Evolutionary conservation across 345 rosid genomes (phyloP).

Genomic region (Eucalyptus caleyi): DNA sequence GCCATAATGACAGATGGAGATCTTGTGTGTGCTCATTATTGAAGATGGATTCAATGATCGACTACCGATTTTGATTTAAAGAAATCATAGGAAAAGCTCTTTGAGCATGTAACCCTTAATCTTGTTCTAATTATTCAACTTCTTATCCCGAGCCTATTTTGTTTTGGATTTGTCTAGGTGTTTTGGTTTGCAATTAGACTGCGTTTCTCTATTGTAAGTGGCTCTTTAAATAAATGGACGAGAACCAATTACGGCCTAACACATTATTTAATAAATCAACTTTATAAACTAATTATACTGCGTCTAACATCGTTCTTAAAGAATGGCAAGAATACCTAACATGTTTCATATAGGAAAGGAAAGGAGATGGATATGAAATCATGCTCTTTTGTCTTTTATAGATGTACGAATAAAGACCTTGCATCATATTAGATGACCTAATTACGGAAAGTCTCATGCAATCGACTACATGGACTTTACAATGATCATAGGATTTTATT

Average conservation of each 20-base stretch:
- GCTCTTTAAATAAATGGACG: background rate
- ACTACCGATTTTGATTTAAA: too few species aligned
- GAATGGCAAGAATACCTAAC: background rate
- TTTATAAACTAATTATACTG: background rate
- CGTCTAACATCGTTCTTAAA: background rate
- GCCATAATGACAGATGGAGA: background rate
- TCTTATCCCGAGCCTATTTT: background rate
- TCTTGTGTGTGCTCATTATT: too few species aligned
- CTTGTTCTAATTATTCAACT: background rate
- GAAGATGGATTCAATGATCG: background rate
- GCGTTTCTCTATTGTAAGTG: background rate
- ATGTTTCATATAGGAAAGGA: background rate
- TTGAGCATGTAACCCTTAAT: background rate
- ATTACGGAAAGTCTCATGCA: background rate
- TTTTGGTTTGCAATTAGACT: background rate
- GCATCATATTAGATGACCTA: background rate
- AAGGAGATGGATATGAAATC: background rate
- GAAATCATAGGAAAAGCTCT: background rate
- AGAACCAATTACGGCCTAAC: background rate
- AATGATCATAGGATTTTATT: background rate
- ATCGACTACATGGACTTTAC: background rate
- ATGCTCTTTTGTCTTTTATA: background rate
- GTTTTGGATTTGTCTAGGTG: background rate
- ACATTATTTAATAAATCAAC: background rate
- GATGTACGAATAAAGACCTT: background rate